Conservation (phyloP, 306 rosid species). For the Pyrus bretschneideri region DNA sequence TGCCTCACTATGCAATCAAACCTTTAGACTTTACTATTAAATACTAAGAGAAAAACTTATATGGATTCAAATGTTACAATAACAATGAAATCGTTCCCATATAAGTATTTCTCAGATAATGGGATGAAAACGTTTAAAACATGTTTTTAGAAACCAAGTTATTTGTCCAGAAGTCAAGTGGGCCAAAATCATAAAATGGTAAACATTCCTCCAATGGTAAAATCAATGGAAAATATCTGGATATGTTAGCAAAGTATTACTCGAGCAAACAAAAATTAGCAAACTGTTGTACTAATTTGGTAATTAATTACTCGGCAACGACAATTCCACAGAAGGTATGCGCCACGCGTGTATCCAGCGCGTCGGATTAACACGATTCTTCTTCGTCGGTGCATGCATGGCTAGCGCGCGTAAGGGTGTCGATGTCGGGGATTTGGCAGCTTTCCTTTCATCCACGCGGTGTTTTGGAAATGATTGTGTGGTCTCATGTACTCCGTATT, state of each 20-base stretch:
- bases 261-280: neutral
- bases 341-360: neutral
- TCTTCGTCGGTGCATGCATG: neutral
- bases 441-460: neutral
- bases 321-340: neutral
- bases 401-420: neutral
- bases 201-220: neutral
- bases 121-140: neutral
- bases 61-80: too few relatives aligned
- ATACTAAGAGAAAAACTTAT: too few relatives aligned
- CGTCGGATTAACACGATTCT: neutral
- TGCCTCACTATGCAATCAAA: too few relatives aligned
- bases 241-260: too few relatives aligned
- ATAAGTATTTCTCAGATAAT: fast-evolving
- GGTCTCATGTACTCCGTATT: too few relatives aligned
- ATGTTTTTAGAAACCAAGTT: neutral
- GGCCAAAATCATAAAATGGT: neutral
- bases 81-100: fast-evolving
- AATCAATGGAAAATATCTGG: neutral
- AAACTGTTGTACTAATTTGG: neutral
- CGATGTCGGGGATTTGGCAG: neutral
- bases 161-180: neutral
- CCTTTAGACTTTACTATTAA: too few relatives aligned
- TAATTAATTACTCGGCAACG: neutral
- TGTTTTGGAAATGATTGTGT: neutral